Conservation (phyloP, 78 protist genomes). For the Tieghemostelium lacteum region DNA sequence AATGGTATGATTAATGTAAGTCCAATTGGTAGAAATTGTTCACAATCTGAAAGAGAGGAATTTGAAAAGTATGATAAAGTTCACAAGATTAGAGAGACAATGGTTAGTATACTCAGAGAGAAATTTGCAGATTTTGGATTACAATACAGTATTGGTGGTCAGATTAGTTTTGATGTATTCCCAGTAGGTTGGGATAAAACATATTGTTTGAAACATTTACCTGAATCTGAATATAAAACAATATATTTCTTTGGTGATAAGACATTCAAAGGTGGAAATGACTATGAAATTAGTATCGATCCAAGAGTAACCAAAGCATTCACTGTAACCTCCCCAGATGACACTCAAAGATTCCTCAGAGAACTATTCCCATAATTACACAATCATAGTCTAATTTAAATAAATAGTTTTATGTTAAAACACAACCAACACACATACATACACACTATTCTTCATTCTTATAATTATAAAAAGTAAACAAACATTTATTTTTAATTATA, state of each 20-base stretch:
- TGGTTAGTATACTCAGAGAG: conserved; percentile 86
- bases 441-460: no score
- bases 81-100: conserved; percentile 85
- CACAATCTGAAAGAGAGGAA: conserved; percentile 95
- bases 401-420: no score
- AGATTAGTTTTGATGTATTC: conserved; percentile 98
- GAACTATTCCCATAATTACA: conserved; percentile 84
- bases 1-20: conserved; percentile 99
- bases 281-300: conserved; percentile 96
- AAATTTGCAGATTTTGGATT: conserved; percentile 87
- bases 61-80: conserved; percentile 93
- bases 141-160: conserved; percentile 98
- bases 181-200: conserved; percentile 99
- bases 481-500: neutral
- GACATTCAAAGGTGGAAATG: conserved; percentile 99
- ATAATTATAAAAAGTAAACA: neutral
- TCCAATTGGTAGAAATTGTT: conserved; percentile 99
- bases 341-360: conserved; percentile 86
- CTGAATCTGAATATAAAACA: conserved; percentile 70
- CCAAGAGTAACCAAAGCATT: conserved; percentile 71
- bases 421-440: no score
- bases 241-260: conserved; percentile 99
- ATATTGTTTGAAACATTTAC: conserved; percentile 94
- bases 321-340: conserved; percentile 94
- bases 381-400: no score